phyloP scores from a whole-genome alignment of 768 basidiomycete genomes.

The Tylopilus felleus region DNA sequence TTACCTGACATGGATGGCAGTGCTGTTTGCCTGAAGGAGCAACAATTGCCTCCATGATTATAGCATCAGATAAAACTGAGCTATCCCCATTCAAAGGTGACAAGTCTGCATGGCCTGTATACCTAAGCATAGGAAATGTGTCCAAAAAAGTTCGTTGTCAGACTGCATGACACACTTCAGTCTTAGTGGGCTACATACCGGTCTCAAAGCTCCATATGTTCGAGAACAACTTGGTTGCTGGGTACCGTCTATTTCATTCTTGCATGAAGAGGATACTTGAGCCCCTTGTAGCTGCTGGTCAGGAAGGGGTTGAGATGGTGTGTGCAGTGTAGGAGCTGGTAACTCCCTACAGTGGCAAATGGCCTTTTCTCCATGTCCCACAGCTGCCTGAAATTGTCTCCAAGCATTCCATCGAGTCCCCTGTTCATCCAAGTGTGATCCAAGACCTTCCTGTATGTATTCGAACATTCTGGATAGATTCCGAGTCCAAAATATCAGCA shows the following conservation, averaged over 20 bases:
- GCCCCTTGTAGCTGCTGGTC: not conserved
- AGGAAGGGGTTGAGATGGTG: not conserved
- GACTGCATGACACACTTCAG: not conserved
- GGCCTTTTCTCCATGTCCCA: no score
- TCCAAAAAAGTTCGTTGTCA: not conserved
- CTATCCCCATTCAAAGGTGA: not conserved
- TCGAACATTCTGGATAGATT: no score
- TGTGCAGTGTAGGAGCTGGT: no score
- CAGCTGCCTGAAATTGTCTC: no score
- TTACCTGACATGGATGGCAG: no score
- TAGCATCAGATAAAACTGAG: constrained; percentile 1
- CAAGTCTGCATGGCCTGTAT: constrained; percentile 5
- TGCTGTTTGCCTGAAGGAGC: not conserved
- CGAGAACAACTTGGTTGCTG: not conserved
- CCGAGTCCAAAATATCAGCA: no score
- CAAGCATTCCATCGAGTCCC: no score
- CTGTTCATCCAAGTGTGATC: no score
- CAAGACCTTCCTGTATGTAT: no score
- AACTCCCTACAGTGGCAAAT: no score
- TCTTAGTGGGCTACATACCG: not conserved
- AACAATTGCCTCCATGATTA: not conserved
- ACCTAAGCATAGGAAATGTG: not conserved
- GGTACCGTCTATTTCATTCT: not conserved
- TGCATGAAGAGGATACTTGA: not conserved
- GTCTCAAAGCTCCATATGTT: not conserved